Evolutionary conservation across 768 basidiomycete genomes (phyloP).

Genomic region (Coprinellus aureogranulatus): DNA sequence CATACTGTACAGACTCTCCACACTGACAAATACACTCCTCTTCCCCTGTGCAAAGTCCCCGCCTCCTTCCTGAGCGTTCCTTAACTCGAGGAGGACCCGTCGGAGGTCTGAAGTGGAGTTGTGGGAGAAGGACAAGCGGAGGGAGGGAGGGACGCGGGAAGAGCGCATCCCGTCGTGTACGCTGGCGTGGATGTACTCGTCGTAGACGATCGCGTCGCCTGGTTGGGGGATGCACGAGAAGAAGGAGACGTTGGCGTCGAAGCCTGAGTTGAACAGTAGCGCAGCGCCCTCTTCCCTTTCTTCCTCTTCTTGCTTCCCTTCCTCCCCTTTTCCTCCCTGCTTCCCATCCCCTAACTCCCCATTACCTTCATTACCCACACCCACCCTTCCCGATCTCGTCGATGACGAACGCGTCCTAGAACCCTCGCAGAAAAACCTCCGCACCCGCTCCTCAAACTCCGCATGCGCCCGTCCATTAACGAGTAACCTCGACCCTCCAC

Average conservation of each 20-base stretch:
- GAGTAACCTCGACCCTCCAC: constrained; percentile 84
- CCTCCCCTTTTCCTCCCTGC: no score
- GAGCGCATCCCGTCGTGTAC: constrained; percentile 89
- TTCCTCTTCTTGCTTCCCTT: no score
- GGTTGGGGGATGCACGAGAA: constrained; percentile 77
- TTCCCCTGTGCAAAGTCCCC: constrained; percentile 35
- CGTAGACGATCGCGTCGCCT: constrained; percentile 76
- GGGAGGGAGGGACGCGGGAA: constrained; percentile 41
- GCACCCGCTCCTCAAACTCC: constrained; percentile 68
- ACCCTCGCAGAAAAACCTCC: constrained; percentile 55
- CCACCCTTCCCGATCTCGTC: neutral
- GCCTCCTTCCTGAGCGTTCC: constrained; percentile 3
- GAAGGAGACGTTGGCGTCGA: constrained; percentile 88
- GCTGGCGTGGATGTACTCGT: constrained; percentile 87
- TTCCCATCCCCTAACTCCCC: no score
- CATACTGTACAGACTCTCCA: constrained; percentile 94
- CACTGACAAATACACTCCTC: constrained; percentile 68
- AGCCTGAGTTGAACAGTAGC: constrained; percentile 89
- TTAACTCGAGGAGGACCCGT: constrained; percentile 39
- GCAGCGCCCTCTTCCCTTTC: constrained; percentile 37
- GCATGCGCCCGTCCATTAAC: constrained; percentile 72
- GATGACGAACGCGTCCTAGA: constrained; percentile 7
- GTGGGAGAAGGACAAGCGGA: constrained; percentile 60
- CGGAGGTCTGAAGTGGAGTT: constrained; percentile 61
- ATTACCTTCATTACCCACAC: no score